These are phyloP conservation scores for Solanum chacoense DNA, from an alignment of 305 asterid genomes.

Conservation along the genomic window DNA sequence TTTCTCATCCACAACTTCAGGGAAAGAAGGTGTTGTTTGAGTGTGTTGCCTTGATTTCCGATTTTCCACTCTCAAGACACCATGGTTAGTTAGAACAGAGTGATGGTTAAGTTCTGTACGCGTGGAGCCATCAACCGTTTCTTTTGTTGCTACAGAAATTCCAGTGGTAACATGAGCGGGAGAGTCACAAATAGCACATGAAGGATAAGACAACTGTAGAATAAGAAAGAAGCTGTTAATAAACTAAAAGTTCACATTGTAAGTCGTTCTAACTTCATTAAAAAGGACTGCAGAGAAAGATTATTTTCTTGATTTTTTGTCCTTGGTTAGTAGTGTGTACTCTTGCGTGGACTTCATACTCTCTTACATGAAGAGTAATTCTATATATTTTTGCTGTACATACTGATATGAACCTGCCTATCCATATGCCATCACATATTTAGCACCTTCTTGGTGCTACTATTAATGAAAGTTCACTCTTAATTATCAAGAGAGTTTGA, in stretches of 20 bases:
- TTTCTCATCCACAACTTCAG: background rate
- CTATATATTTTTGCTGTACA: background rate
- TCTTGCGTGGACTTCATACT: background rate
- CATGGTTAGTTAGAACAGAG: background rate
- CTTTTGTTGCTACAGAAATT: background rate
- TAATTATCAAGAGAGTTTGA: background rate
- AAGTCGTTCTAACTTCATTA: background rate
- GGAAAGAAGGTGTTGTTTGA: background rate
- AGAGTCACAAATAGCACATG: background rate
- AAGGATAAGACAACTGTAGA: background rate
- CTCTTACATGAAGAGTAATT: background rate
- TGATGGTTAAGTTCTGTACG: background rate
- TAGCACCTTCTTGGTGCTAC: background rate
- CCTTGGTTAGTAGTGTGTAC: background rate
- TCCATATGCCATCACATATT: background rate
- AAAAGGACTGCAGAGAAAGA: background rate
- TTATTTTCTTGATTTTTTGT: background rate
- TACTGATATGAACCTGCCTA: background rate
- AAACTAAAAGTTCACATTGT: background rate
- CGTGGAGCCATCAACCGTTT: background rate
- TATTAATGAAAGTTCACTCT: background rate
- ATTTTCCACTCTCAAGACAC: background rate
- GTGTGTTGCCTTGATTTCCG: background rate
- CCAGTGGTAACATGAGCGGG: background rate
- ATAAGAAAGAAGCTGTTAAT: background rate